phyloP scores from a whole-genome alignment of 2,329 filamentous ascomycete species.

The Arthrobotrys conoides region DNA sequence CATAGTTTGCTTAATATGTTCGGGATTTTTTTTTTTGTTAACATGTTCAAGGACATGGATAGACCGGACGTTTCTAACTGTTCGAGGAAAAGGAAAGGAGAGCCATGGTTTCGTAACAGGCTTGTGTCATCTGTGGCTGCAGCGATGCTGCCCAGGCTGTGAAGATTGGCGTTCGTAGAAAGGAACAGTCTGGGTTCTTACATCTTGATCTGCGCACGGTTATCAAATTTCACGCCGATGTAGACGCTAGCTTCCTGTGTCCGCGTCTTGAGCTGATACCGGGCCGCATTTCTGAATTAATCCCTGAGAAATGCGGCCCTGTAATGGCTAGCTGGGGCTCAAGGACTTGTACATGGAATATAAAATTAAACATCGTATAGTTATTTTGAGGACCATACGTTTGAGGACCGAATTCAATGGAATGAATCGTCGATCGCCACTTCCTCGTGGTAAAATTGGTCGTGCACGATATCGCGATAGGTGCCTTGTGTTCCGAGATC shows the following conservation, averaged over 20 bases:
- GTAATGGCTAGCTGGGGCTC: background rate
- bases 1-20: slow-evolving; percentile 48
- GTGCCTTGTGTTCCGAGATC: background rate
- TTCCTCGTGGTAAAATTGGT: background rate
- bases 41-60: slow-evolving; percentile 27
- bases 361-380: background rate
- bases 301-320: slow-evolving; percentile 37
- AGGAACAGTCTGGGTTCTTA: slow-evolving; percentile 43
- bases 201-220: slow-evolving; percentile 42
- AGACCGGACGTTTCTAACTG: slow-evolving; percentile 36
- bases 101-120: slow-evolving; percentile 45
- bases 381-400: background rate
- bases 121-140: slow-evolving; percentile 36
- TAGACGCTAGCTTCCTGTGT: background rate
- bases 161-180: slow-evolving; percentile 19
- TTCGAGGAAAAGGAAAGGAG: slow-evolving; percentile 37
- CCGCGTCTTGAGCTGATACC: background rate
- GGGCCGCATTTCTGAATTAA: slow-evolving; percentile 24
- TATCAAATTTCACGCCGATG: background rate
- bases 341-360: background rate
- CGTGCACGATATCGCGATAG: too few relatives aligned
- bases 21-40: slow-evolving; percentile 31
- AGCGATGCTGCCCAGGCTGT: slow-evolving; percentile 7
- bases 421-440: background rate
- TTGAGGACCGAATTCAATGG: background rate